Evolutionary conservation across 768 basidiomycete genomes (phyloP).

Genomic region (Boletus rufocinnamomeus): DNA sequence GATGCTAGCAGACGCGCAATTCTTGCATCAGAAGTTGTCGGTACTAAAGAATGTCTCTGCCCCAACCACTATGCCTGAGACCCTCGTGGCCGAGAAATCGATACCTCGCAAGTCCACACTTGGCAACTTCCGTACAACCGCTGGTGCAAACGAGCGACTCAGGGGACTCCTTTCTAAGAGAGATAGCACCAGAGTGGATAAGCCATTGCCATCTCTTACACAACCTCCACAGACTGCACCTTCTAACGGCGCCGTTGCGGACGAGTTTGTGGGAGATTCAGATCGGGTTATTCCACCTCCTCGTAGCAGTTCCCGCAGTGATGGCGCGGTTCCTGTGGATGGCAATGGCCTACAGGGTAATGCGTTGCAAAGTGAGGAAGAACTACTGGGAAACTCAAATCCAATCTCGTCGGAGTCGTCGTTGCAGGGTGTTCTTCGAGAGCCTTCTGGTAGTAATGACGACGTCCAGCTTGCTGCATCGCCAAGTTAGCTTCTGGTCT

Average conservation of each 20-base stretch:
- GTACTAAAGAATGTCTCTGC: conserved; percentile 71
- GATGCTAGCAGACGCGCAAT: conserved; percentile 76
- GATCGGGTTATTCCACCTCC: conserved; percentile 27
- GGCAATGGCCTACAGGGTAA: conserved; percentile 2
- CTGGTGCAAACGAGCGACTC: conserved; percentile 39
- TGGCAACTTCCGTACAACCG: conserved; percentile 25
- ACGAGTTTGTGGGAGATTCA: conserved; percentile 14
- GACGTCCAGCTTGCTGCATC: not conserved
- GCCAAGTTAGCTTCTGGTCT: conserved; percentile 14
- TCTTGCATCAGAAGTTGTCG: conserved; percentile 74
- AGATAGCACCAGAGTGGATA: conserved; percentile 31
- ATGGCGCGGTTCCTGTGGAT: conserved; percentile 10
- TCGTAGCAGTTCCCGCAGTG: conserved; percentile 22
- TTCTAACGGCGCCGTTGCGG: conserved; percentile 16
- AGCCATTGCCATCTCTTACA: conserved; percentile 29
- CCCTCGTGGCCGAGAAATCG: conserved; percentile 80
- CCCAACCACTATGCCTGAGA: conserved; percentile 80
- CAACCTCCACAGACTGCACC: conserved; percentile 21
- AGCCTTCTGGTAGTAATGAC: conserved; percentile 14
- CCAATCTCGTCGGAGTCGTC: conserved; percentile 15
- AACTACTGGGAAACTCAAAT: conserved; percentile 4
- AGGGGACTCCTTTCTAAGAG: conserved; percentile 38
- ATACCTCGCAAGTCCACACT: conserved; percentile 42
- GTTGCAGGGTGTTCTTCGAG: conserved; percentile 1
- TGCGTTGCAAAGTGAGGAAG: conserved; percentile 7